Evolutionary conservation across 2,329 filamentous ascomycete species (phyloP), one percentile per base, ranked within the genome.

Genomic region (Berkeleyomyces basicola): DNA sequence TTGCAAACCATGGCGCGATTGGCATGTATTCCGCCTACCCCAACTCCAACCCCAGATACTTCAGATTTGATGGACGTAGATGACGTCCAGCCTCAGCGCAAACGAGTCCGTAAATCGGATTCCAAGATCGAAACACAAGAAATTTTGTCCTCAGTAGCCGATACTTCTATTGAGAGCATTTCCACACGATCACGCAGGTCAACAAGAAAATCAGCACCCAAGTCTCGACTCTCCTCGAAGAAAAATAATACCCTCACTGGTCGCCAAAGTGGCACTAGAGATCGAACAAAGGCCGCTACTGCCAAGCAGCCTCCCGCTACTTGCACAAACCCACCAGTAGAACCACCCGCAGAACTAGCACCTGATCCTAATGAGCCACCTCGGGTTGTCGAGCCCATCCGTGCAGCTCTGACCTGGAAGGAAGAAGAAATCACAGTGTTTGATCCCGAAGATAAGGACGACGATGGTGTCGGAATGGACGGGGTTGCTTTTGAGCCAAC

Each of bases 351-450:
- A 16, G 58, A 47, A 14, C 44, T 42, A 6, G 42, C 40, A 36
- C 31, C 44, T 36, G 58, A 59, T 61, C 33, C 51, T 14, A 7
- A 6, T 43, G 61, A 65, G 62, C 60, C 49, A 3, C 47, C 47
- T n/a, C 60, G 71, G 49, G 70, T 81, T 37, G 72, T 76, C 61
- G 81, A 83, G 62, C 79, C 80, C 0, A 69, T 83, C 7, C 76
- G 82, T 43, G 81, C 82, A 5, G 77, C 81, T 2, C 73, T 85
- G 61, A 86, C 83, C 1, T 86, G 83, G 83, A 82, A 82, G 67
- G 82, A 85, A 66, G 79, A 85, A 67, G 83, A 86, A 69, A 86
- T 86, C 65, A 86, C 83, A 1, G 76, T 85, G 37, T 83, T 85
- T 70, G 80, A 85, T 67, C 80, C 82, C 0, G 75, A 82, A 47